Conservation (phyloP, 257 asterid species). For the Solanum virginianum region DNA sequence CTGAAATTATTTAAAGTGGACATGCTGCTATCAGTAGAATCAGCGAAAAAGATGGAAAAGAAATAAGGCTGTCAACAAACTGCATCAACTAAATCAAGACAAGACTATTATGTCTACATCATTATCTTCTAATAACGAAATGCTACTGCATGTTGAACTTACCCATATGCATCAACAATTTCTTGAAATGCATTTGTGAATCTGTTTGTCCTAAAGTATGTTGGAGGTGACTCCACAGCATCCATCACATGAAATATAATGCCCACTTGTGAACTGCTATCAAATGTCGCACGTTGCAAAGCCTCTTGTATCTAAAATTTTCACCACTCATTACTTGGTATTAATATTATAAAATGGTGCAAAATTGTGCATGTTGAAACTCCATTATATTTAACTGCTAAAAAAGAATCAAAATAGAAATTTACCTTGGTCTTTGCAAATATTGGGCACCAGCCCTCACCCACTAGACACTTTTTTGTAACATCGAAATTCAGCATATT, state of each 20-base stretch:
- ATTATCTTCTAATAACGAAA: not conserved
- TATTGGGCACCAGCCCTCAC: slow-evolving; percentile 99
- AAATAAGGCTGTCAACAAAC: not conserved
- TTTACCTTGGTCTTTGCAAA: slow-evolving; percentile 76
- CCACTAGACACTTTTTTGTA: slow-evolving; percentile 94
- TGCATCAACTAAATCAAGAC: not conserved
- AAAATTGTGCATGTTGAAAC: not conserved
- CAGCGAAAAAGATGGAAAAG: not conserved
- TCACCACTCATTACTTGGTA: slow-evolving; percentile 3
- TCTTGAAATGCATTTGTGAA: slow-evolving; percentile 90
- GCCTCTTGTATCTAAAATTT: slow-evolving; percentile 79
- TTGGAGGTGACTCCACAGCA: slow-evolving; percentile 80
- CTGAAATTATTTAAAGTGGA: not conserved
- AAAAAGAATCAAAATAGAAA: not conserved
- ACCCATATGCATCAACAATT: slow-evolving; percentile 99
- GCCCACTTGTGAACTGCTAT: slow-evolving; percentile 92
- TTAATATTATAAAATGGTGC: not conserved
- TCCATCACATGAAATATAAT: slow-evolving; percentile 90
- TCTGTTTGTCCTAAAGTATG: slow-evolving; percentile 71
- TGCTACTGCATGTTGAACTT: slow-evolving; percentile 14
- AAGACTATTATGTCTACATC: not conserved
- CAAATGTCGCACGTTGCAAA: slow-evolving; percentile 83
- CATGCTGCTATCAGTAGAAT: not conserved
- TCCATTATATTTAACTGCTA: not conserved
- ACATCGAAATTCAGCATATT: slow-evolving; percentile 97